Evolutionary conservation across 129 eudicot species (phyloP).

Genomic region (Dittrichia graveolens): DNA sequence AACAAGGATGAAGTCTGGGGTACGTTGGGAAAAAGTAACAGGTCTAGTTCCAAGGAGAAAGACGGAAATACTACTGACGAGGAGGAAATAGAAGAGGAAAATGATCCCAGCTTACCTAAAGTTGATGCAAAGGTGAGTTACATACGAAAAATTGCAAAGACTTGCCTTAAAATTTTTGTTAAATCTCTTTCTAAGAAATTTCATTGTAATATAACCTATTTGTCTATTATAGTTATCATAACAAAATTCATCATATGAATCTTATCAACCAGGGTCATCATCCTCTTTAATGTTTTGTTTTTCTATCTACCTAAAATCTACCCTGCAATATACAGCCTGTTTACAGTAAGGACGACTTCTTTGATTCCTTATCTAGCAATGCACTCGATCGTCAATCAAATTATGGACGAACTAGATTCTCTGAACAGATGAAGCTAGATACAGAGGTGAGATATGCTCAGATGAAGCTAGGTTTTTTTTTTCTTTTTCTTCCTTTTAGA

Average conservation of each 20-base stretch:
- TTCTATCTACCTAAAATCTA: background rate
- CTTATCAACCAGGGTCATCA: background rate
- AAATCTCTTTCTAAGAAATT: too few species aligned
- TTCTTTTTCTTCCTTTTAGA: background rate
- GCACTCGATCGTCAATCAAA: slow-evolving; percentile 58
- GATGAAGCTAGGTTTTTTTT: too few species aligned
- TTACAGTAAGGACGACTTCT: slow-evolving; percentile 92
- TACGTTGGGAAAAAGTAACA: slow-evolving; percentile 71
- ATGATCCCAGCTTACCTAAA: slow-evolving; percentile 49
- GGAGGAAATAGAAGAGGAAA: slow-evolving; percentile 63
- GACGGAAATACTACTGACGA: slow-evolving; percentile 64
- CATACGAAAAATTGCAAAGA: background rate
- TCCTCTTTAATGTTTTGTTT: too few species aligned
- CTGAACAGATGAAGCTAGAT: slow-evolving; percentile 89
- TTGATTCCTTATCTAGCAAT: slow-evolving; percentile 77
- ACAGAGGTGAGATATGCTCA: slow-evolving; percentile 59
- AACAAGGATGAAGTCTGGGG: slow-evolving; percentile 99
- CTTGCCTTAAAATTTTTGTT: too few species aligned
- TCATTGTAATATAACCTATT: too few species aligned
- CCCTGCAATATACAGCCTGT: slow-evolving; percentile 58
- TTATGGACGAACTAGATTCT: slow-evolving; percentile 72
- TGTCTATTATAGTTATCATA: background rate
- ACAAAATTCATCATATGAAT: background rate
- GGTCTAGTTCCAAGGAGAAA: slow-evolving; percentile 46
- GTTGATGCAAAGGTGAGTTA: slow-evolving; percentile 56